Conservation (phyloP, 495 filamentous ascomycete species). For the Xylaria longipes region DNA sequence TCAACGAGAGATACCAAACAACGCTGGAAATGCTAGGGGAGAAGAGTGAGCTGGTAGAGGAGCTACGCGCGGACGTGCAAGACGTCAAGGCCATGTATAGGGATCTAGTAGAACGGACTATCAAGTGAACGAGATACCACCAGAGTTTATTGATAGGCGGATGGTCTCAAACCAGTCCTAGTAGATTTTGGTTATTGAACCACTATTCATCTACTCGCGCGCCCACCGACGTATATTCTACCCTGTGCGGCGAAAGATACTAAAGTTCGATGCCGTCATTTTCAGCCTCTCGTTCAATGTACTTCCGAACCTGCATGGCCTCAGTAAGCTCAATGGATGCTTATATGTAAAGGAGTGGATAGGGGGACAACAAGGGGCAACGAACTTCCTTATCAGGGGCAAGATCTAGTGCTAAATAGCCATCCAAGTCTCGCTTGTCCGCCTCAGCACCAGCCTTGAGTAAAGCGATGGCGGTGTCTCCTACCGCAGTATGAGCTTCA, state of each 20-base stretch:
- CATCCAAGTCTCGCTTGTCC: slow-evolving; percentile 78
- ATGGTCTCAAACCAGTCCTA: slow-evolving; percentile 23
- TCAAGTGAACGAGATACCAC: slow-evolving; percentile 45
- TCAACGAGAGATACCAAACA: slow-evolving; percentile 79
- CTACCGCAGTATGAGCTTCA: slow-evolving; percentile 31
- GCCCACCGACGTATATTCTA: neutral
- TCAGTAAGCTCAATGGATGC: slow-evolving; percentile 5
- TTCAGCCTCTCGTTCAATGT: slow-evolving; percentile 80
- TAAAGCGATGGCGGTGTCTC: slow-evolving; percentile 81
- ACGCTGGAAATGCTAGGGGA: slow-evolving; percentile 95
- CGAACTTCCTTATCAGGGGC: slow-evolving; percentile 73
- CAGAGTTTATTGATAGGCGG: slow-evolving; percentile 19
- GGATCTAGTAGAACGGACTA: slow-evolving; percentile 86
- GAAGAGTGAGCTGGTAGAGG: slow-evolving; percentile 93
- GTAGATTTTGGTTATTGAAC: slow-evolving; percentile 23
- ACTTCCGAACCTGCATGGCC: slow-evolving; percentile 67
- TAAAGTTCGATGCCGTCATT: slow-evolving; percentile 80
- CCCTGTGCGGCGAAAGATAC: slow-evolving; percentile 1
- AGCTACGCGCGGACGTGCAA: slow-evolving; percentile 83
- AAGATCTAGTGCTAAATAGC: slow-evolving; percentile 75
- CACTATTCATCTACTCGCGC: slow-evolving; percentile 3
- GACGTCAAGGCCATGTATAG: slow-evolving; percentile 96
- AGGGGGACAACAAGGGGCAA: slow-evolving; percentile 12
- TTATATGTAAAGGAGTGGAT: neutral
- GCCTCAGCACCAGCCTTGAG: slow-evolving; percentile 85